Percentiles rank a stretch among this genome's conserved stretches.
phyloP scores from a whole-genome alignment of 352 stramenopile genomes.

The Globisporangium cederbergense region DNA sequence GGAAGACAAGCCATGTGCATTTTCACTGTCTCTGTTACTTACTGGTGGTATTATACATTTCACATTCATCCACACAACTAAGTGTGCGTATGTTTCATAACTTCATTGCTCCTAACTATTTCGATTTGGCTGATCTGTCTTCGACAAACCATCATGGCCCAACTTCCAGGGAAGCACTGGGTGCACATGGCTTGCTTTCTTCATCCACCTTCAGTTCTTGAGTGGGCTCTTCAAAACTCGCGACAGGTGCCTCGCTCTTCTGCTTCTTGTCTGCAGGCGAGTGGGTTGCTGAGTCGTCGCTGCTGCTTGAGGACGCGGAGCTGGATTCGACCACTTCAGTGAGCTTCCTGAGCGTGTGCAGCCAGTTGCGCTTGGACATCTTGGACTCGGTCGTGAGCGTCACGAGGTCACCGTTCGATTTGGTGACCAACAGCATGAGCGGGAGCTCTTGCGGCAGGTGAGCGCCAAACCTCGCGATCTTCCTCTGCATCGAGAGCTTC shows the following conservation, averaged over 20 bases:
- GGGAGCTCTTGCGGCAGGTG: slow-evolving; percentile 41
- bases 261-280: slow-evolving; percentile 13
- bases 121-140: background rate
- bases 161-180: background rate
- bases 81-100: slow-evolving; percentile 4
- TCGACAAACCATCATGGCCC: background rate
- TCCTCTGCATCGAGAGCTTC: slow-evolving; percentile 51
- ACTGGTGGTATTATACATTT: background rate
- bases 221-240: background rate
- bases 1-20: background rate
- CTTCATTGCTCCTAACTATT: slow-evolving; percentile 5
- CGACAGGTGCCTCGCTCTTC: background rate
- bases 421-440: slow-evolving; percentile 71
- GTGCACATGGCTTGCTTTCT: background rate
- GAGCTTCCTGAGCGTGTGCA: slow-evolving; percentile 20
- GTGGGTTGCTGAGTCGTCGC: slow-evolving; percentile 1
- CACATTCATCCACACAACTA: background rate
- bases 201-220: background rate
- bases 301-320: background rate
- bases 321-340: slow-evolving; percentile 11
- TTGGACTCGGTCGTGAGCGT: slow-evolving; percentile 14
- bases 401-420: slow-evolving; percentile 57
- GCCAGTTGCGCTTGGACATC: slow-evolving; percentile 19
- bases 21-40: background rate
- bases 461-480: slow-evolving; percentile 57